Evolutionary conservation across 352 stramenopile genomes (phyloP), one percentile per base, ranked within the genome.

Genomic region (Phytophthora citrophthora): DNA sequence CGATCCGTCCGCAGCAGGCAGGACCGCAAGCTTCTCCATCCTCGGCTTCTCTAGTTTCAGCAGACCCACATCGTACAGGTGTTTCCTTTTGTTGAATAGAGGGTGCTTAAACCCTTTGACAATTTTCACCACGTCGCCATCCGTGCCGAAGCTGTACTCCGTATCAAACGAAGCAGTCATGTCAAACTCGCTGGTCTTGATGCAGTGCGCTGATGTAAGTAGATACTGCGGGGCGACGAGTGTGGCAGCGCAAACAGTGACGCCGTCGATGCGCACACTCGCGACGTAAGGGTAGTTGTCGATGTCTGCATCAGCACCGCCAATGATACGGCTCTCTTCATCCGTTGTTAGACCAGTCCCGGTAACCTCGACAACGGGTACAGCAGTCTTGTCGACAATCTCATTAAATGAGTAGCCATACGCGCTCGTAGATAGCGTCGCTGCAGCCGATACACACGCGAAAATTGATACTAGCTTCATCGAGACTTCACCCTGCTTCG

Each of bases 201-300:
- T 62, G 60, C 85, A 94, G 60, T 92, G 83, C 1, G 79, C 85
- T 1, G 83, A 80, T 24, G 83, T 94, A 29, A 91, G 41, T 5
- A 94, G 75, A 63, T 90, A 90, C 58, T 81, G 69, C 18, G 78
- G 58, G 1, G 83, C 66, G 24, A 94, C 76, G 3, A 94, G 74
- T 56, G 79, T 74, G 31, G 76, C 85, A 20, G 76, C 79, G 44
- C 85, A 94, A 45, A 82, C 88, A 11, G 77, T 84, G 44, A 61
- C 54, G 36, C 66, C 56, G 44, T 73, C 69, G 55, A 77, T 84
- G 15, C 82, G 82, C 11, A 89, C 59, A 59, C 74, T 84, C 31
- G 79, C 78, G 16, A 87, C 74, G 69, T 80, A 91, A 52, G 75
- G 69, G 55, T 76, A 86, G 27, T 79, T 66, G 32, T 66, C 50